Percentiles rank a stretch among this genome's conserved stretches.
Conservation (phyloP, 169 alveolate genomes). For the Plasmodium coatneyi region DNA sequence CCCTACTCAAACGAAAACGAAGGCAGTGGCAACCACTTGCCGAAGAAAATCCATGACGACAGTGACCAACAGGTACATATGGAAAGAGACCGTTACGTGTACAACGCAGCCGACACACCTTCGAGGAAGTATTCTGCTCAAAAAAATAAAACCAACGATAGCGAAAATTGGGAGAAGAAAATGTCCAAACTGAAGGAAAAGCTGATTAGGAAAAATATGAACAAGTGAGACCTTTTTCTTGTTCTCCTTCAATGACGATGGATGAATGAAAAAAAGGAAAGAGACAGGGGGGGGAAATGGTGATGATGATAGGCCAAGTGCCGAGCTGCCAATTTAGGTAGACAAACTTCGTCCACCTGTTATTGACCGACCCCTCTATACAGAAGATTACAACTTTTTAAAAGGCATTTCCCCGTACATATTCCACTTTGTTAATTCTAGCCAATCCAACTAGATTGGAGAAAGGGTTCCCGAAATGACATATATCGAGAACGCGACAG, state of each 20-base stretch:
- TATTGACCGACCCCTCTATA: neutral
- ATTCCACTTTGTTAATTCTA: neutral
- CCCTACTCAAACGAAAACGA: slow-evolving; percentile 24
- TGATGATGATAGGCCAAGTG: neutral
- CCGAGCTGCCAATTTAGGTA: neutral
- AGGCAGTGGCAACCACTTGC: neutral
- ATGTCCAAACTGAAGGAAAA: slow-evolving; percentile 72
- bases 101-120: slow-evolving; percentile 11
- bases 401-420: neutral
- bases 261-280: neutral
- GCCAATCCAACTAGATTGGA: neutral
- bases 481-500: neutral
- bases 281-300: neutral
- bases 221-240: neutral
- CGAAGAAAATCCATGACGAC: slow-evolving; percentile 20
- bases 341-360: neutral
- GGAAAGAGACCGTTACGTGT: slow-evolving; percentile 36
- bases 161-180: slow-evolving; percentile 63
- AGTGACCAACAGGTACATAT: neutral
- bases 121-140: slow-evolving; percentile 4
- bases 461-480: neutral
- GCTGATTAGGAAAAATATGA: slow-evolving; percentile 42
- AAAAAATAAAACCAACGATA: slow-evolving; percentile 45
- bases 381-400: neutral
- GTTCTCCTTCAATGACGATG: neutral